A percentile compares a stretch with the other conserved stretches of the same genome.
Conservation (phyloP, 2,329 filamentous ascomycete genomes). For the Neonectria coccinea region DNA sequence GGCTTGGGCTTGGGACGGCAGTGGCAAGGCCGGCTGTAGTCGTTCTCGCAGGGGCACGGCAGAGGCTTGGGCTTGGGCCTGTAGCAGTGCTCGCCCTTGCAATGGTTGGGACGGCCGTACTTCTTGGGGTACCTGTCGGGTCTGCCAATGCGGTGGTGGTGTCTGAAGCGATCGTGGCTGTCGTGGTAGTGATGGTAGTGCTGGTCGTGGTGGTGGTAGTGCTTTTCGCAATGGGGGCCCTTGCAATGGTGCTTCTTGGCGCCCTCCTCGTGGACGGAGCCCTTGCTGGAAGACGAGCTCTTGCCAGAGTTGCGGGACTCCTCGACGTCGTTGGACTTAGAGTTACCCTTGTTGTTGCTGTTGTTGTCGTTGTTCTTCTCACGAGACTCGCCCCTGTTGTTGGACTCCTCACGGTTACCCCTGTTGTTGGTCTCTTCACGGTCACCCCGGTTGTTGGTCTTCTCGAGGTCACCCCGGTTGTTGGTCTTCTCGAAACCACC, state of each 20-base stretch:
- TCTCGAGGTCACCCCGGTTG: too few species aligned
- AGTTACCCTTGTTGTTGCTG: neutral
- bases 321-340: neutral
- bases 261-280: neutral
- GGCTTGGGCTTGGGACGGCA: neutral
- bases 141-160: conserved; percentile 23
- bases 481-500: too few species aligned
- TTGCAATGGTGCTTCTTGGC: neutral
- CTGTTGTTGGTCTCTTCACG: neutral
- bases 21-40: conserved; percentile 21
- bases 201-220: neutral
- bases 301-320: neutral
- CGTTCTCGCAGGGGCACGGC: conserved; percentile 25
- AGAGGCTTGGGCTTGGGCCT: conserved; percentile 31
- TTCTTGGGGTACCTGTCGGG: conserved; percentile 30
- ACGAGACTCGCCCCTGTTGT: too few species aligned
- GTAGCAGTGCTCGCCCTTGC: conserved; percentile 14
- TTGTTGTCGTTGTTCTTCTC: too few species aligned
- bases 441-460: too few species aligned
- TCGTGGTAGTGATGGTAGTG: conserved; percentile 1
- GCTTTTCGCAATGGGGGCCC: neutral
- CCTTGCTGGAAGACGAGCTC: neutral
- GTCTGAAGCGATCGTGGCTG: neutral
- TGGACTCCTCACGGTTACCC: neutral
- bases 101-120: conserved; percentile 21